A percentile compares a stretch with the other conserved stretches of the same genome.
Conservation (phyloP, 2,329 filamentous ascomycete genomes). For the Scedosporium boydii region DNA sequence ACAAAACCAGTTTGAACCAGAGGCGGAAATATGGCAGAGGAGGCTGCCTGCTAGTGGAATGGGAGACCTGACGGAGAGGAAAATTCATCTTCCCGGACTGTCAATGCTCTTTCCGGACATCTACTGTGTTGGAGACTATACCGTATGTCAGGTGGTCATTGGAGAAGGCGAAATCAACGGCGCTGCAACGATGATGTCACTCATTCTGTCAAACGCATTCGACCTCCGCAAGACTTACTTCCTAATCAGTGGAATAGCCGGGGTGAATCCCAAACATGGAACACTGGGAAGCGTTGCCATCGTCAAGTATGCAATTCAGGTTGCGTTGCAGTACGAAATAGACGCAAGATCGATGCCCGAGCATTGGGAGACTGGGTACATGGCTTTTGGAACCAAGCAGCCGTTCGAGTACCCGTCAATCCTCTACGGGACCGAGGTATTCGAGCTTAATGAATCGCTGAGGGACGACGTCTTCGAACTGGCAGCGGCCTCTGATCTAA, state of each 20-base stretch:
- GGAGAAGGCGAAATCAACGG: slow-evolving; percentile 70
- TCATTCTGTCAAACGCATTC: slow-evolving; percentile 53
- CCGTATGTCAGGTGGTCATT: slow-evolving; percentile 59
- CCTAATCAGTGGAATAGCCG: slow-evolving; percentile 61
- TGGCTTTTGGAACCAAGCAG: slow-evolving; percentile 48
- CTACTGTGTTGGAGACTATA: slow-evolving; percentile 50
- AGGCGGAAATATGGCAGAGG: slow-evolving; percentile 52
- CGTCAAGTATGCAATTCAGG: slow-evolving; percentile 61
- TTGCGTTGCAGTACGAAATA: slow-evolving; percentile 67
- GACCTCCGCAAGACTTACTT: slow-evolving; percentile 62
- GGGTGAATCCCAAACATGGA: slow-evolving; percentile 59
- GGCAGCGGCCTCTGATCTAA: slow-evolving; percentile 40
- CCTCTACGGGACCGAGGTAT: slow-evolving; percentile 61
- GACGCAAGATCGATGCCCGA: slow-evolving; percentile 57
- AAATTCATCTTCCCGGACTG: slow-evolving; percentile 51
- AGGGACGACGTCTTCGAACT: slow-evolving; percentile 41
- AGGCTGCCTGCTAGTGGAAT: slow-evolving; percentile 34
- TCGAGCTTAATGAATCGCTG: slow-evolving; percentile 53
- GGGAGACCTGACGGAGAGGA: slow-evolving; percentile 45
- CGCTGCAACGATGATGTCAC: slow-evolving; percentile 53
- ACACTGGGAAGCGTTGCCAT: slow-evolving; percentile 60
- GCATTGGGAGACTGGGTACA: slow-evolving; percentile 59
- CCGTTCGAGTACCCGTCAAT: slow-evolving; percentile 48
- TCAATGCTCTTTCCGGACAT: slow-evolving; percentile 56
- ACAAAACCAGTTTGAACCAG: slow-evolving; percentile 44